phyloP scores from a whole-genome alignment of 352 stramenopile genomes.

The Pythium dissimile region DNA sequence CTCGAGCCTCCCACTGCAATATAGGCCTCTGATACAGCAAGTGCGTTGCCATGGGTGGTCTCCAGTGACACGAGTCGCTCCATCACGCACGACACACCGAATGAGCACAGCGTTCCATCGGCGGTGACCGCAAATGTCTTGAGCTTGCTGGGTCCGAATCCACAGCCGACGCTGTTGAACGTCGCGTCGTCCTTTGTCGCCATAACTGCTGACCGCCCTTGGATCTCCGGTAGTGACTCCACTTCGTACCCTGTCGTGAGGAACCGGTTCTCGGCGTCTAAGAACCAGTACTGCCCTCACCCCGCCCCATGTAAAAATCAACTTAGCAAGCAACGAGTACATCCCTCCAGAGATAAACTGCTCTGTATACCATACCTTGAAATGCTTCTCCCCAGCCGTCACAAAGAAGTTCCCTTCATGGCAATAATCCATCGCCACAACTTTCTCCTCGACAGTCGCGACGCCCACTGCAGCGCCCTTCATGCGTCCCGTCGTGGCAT shows the following conservation, averaged over 20 bases:
- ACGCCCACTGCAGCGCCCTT: constrained; percentile 37
- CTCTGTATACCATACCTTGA: constrained; percentile 40
- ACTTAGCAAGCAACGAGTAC: background rate
- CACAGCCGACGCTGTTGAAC: constrained; percentile 69
- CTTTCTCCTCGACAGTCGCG: constrained; percentile 59
- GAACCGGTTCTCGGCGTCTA: constrained; percentile 51
- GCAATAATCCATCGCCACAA: constrained; percentile 69
- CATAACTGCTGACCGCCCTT: constrained; percentile 52
- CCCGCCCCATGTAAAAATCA: background rate
- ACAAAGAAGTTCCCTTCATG: constrained; percentile 77
- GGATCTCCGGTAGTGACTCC: constrained; percentile 58
- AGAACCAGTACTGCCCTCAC: constrained; percentile 64
- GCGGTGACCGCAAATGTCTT: constrained; percentile 74
- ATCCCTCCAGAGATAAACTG: background rate
- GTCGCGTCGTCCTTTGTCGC: constrained; percentile 56
- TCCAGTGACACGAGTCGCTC: constrained; percentile 76
- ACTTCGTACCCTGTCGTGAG: constrained; percentile 48
- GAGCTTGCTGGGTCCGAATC: constrained; percentile 41
- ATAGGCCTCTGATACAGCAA: constrained; percentile 77
- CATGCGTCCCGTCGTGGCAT: constrained; percentile 19
- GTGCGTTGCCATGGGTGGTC: constrained; percentile 44
- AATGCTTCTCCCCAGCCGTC: constrained; percentile 75
- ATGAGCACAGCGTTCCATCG: constrained; percentile 75
- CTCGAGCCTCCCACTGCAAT: constrained; percentile 63
- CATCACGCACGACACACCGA: constrained; percentile 69